phyloP scores from a whole-genome alignment of 2,329 filamentous ascomycete species.

The Fusarium chuoi region DNA sequence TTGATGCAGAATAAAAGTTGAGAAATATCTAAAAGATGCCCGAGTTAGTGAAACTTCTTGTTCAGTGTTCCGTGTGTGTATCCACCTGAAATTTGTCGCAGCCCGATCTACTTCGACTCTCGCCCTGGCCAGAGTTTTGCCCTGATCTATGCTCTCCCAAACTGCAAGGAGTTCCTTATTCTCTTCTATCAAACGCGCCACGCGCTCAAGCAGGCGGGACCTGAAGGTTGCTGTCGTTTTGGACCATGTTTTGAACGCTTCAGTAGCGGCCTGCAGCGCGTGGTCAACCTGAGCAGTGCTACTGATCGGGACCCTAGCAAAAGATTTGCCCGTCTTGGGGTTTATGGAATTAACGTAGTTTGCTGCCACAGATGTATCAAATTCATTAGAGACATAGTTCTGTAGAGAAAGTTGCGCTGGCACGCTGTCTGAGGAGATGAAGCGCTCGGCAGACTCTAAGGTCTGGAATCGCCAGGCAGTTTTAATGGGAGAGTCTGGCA shows the following conservation, averaged over 20 bases:
- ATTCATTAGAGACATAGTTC: not conserved
- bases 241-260: not conserved
- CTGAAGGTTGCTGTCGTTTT: not conserved
- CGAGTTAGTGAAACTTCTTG: rapidly evolving
- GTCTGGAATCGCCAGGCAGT: not conserved
- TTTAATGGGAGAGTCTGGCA: not conserved
- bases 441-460: not conserved
- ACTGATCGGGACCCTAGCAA: not conserved
- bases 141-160: not conserved
- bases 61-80: rapidly evolving
- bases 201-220: not conserved
- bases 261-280: not conserved
- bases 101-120: not conserved
- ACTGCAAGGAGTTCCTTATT: not conserved
- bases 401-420: not conserved
- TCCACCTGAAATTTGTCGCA: not conserved
- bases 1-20: not conserved
- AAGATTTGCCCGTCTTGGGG: not conserved
- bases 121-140: not conserved
- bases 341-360: not conserved
- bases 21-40: not conserved
- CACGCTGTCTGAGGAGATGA: not conserved
- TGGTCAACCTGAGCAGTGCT: not conserved
- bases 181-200: not conserved
- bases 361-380: rapidly evolving